A percentile compares a stretch with the other conserved stretches of the same genome.
These are phyloP conservation scores for Trichoderma arundinaceum DNA, from an alignment of 2,329 filamentous ascomycete species.

Conservation along the genomic window DNA sequence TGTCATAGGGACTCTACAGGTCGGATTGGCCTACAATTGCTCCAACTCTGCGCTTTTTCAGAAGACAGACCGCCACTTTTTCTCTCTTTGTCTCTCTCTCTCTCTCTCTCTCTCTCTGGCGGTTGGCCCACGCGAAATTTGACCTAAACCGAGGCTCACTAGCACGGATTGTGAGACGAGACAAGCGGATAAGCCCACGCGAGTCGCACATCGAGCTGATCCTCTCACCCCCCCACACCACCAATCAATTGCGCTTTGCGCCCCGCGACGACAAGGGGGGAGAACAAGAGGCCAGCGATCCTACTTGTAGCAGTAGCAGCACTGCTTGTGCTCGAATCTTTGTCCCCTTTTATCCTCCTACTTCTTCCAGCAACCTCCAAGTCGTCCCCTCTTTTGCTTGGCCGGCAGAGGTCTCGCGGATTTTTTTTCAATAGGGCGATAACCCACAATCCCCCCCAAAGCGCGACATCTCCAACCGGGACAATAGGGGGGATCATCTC, in stretches of 20 bases:
- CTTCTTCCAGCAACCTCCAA: not conserved
- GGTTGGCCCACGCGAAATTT: slow-evolving; percentile 1
- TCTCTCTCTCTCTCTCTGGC: no score
- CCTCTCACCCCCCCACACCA: slow-evolving; percentile 17
- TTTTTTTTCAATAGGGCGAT: not conserved
- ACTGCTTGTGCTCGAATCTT: not conserved
- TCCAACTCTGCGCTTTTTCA: not conserved
- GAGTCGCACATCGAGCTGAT: slow-evolving; percentile 17
- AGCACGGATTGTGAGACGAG: slow-evolving; percentile 17
- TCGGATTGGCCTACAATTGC: not conserved
- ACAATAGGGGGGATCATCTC: not conserved
- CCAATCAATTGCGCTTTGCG: slow-evolving; percentile 28
- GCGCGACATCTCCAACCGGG: not conserved
- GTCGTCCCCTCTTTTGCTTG: slow-evolving; percentile 2
- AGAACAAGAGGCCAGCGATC: slow-evolving; percentile 22
- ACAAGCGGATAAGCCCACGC: slow-evolving; percentile 27
- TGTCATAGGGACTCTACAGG: not conserved
- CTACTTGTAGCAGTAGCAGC: slow-evolving; percentile 15
- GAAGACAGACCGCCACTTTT: slow-evolving; percentile 15
- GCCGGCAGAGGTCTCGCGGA: not conserved
- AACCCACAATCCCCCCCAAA: not conserved
- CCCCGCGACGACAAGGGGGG: slow-evolving; percentile 24
- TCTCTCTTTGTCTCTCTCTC: not conserved
- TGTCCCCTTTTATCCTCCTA: slow-evolving; percentile 10
- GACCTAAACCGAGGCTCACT: slow-evolving; percentile 19